Evolutionary conservation across 2,329 filamentous ascomycete species (phyloP).

Genomic region (Colletotrichum falcatum): DNA sequence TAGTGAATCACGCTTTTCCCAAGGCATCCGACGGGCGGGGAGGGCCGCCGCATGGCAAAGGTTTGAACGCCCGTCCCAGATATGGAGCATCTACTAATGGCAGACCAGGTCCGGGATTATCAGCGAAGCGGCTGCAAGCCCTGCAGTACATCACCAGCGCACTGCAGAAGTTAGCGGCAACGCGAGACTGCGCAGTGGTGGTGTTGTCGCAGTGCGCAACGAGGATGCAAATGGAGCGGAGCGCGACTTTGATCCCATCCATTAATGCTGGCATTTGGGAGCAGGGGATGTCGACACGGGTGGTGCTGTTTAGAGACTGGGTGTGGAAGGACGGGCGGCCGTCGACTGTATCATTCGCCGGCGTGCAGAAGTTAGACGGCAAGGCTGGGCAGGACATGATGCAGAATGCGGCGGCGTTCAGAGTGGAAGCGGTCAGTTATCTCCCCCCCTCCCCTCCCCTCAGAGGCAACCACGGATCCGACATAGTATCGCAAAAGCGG

Average conservation of each 20-base stretch:
- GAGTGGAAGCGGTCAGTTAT: conserved; percentile 58
- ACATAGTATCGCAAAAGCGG: conserved; percentile 33
- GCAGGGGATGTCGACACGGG: conserved; percentile 75
- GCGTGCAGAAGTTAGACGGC: conserved; percentile 74
- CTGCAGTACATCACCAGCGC: conserved; percentile 75
- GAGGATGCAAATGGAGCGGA: conserved; percentile 76
- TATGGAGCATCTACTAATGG: conserved; percentile 9
- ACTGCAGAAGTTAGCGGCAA: conserved; percentile 80
- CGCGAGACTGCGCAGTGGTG: conserved; percentile 78
- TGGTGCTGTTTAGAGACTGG: conserved; percentile 86
- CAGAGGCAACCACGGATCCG: conserved; percentile 14
- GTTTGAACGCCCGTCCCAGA: conserved; percentile 45
- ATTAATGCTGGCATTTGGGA: conserved; percentile 86
- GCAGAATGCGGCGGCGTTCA: conserved; percentile 62
- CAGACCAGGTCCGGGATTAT: conserved; percentile 51
- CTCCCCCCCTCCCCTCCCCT: not conserved
- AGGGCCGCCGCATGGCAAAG: conserved; percentile 54
- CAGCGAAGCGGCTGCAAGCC: conserved; percentile 61
- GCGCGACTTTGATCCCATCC: conserved; percentile 79
- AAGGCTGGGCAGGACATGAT: conserved; percentile 55
- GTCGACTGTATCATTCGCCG: conserved; percentile 68
- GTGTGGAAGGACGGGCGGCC: conserved; percentile 61
- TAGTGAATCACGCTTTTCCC: conserved; percentile 83
- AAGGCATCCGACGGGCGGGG: conserved; percentile 60
- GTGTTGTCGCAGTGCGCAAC: conserved; percentile 85